A percentile compares a stretch with the other conserved stretches of the same genome.
phyloP scores from a whole-genome alignment of 1,284 basidiomycete genomes.

The Apiotrichum veenhuisii region DNA sequence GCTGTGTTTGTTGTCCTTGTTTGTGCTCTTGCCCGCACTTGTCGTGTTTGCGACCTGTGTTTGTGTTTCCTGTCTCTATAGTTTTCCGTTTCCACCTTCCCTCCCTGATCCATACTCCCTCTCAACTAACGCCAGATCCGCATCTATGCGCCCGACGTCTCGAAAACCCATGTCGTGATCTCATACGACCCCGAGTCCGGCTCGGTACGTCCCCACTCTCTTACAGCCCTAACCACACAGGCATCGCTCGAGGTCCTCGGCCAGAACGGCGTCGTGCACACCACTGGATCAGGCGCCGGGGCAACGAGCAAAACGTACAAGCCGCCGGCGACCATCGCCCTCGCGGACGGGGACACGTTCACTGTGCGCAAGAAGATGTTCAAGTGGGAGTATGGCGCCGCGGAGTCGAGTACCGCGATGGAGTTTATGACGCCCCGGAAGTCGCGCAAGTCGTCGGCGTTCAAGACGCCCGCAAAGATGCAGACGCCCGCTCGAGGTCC shows the following conservation, averaged over 20 bases:
- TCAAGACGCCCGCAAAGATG: background rate
- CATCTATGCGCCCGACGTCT: slow-evolving; percentile 46
- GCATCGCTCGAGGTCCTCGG: slow-evolving; percentile 40
- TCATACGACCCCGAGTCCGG: slow-evolving; percentile 38
- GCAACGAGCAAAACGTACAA: slow-evolving; percentile 15
- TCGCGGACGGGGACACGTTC: slow-evolving; percentile 39
- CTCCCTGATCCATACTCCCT: too few species aligned
- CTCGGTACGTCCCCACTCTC: slow-evolving; percentile 26
- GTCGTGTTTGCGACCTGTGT: too few species aligned
- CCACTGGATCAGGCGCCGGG: slow-evolving; percentile 18
- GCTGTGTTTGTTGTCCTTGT: too few species aligned
- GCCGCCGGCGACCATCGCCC: slow-evolving; percentile 23
- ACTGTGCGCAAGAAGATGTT: slow-evolving; percentile 44
- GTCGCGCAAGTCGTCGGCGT: too few species aligned
- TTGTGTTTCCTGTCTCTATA: too few species aligned
- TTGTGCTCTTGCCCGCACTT: too few species aligned
- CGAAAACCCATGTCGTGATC: slow-evolving; percentile 45
- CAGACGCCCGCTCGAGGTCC: background rate
- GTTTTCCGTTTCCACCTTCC: too few species aligned
- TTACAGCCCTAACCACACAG: slow-evolving; percentile 14
- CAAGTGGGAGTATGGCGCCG: slow-evolving; percentile 39
- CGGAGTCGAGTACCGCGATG: background rate
- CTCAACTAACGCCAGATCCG: slow-evolving; percentile 37
- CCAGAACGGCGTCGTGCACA: slow-evolving; percentile 32
- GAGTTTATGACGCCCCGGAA: slow-evolving; percentile 7